Evolutionary conservation across 2,329 filamentous ascomycete genomes (phyloP).

Genomic region (Lachnum nothofagi): DNA sequence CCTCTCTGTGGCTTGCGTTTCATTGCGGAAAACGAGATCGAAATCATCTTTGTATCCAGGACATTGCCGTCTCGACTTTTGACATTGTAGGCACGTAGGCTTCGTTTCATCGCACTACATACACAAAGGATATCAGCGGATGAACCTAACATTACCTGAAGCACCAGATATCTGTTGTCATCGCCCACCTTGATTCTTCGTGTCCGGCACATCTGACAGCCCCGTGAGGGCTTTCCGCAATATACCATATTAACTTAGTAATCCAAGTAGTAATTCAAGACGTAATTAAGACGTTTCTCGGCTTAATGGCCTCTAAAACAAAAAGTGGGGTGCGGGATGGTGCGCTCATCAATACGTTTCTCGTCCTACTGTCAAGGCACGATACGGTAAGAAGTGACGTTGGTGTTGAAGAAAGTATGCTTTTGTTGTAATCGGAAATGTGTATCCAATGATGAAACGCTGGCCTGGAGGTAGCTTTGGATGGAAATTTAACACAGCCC

Average conservation of each 20-base stretch:
- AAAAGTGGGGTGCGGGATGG: too few relatives aligned
- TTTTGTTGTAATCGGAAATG: too few relatives aligned
- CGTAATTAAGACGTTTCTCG: too few relatives aligned
- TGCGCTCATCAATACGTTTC: too few relatives aligned
- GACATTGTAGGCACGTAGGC: slow-evolving; percentile 60
- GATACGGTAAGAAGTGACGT: too few relatives aligned
- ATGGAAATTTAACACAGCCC: too few relatives aligned
- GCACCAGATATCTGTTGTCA: too few relatives aligned
- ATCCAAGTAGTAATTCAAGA: not conserved
- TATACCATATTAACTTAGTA: slow-evolving; percentile 51
- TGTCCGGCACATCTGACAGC: slow-evolving; percentile 70
- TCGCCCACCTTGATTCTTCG: slow-evolving; percentile 64
- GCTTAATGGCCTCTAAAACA: too few relatives aligned
- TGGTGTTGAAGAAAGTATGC: too few relatives aligned
- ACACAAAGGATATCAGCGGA: slow-evolving; percentile 18
- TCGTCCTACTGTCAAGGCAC: too few relatives aligned
- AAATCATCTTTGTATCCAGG: slow-evolving; percentile 68
- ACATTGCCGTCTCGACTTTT: slow-evolving; percentile 58
- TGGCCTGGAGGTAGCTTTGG: too few relatives aligned
- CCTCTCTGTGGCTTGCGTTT: slow-evolving; percentile 62
- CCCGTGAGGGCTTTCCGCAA: slow-evolving; percentile 60
- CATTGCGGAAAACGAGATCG: slow-evolving; percentile 67
- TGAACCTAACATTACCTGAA: not conserved
- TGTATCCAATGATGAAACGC: not conserved
- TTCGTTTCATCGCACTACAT: slow-evolving; percentile 61